Conservation (phyloP, 768 basidiomycete genomes). For the Mrakia gelida region DNA sequence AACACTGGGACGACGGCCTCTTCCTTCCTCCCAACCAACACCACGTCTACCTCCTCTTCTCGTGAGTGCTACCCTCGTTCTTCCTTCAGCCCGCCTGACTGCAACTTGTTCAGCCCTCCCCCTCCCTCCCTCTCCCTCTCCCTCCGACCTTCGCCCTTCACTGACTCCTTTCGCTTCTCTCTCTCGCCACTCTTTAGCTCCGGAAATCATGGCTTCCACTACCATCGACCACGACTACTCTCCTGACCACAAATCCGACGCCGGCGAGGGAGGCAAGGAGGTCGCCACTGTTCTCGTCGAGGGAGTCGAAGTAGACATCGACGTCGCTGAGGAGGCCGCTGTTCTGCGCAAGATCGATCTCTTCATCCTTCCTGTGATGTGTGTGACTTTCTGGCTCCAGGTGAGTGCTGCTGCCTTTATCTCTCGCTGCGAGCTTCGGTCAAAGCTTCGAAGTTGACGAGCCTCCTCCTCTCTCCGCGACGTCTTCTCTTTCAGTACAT, state of each 20-base stretch:
- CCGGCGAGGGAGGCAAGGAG: neutral
- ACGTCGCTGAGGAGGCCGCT: neutral
- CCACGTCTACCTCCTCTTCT: neutral
- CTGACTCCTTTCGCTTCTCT: neutral
- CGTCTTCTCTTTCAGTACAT: conserved; percentile 30
- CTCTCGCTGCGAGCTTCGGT: neutral
- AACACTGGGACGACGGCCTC: neutral
- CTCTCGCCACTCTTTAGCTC: neutral
- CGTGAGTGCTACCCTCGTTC: neutral
- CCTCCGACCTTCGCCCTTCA: neutral
- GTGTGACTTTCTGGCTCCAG: conserved; percentile 10
- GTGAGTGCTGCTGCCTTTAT: neutral
- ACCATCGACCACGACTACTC: conserved; percentile 18
- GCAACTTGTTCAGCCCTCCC: neutral
- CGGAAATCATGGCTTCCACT: neutral
- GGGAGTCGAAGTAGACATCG: neutral
- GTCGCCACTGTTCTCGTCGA: neutral
- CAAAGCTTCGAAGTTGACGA: neutral
- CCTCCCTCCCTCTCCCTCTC: neutral
- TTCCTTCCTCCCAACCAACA: neutral
- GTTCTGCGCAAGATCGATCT: conserved; percentile 2
- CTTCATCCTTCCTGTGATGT: conserved; percentile 9
- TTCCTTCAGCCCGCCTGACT: too few relatives aligned
- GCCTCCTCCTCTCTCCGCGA: neutral
- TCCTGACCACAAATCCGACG: neutral